Base-by-base conservation (phyloP, 768 basidiomycete species). In the Tulasnella sp. region DNA sequence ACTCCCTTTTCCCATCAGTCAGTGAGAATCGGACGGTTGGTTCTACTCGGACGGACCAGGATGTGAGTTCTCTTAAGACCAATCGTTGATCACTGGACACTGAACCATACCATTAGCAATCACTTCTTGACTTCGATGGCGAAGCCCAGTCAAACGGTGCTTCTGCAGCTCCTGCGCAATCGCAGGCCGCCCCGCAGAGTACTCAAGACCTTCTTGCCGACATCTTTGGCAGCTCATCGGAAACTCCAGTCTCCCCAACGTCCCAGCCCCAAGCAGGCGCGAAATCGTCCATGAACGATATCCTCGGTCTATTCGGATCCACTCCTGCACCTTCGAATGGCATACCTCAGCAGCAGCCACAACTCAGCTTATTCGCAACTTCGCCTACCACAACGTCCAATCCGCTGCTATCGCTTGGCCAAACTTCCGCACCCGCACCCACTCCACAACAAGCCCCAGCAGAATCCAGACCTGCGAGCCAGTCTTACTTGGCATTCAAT, bases 11-110 rank as follows among this genome's bases (percentile, higher is more conserved):
- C 51, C 13, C 44, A 34, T 8, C 65, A 94, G 92, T 93, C 54
- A 94, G 91, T 72, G 95, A 99, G 73, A 90, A 92, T 68, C 91
- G 93, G 68, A 88, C 90, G 34, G 96, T 99, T 29, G 96, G 95
- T 3, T 93, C 93, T 1, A 89, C 92, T 0, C 77, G 81, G 67
- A 78, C 81, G 15, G 79, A 80, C 30, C 86, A 83, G 71, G 89
- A 92, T 61, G 86, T 85, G 65, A 24, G 78, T 68, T 21, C 43
- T 15, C 15, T 17, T n/a, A n/a, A n/a, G n/a, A n/a, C 41, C 23
- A 41, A 24, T 13, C 7, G 24, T 47, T n/a, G 13, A 4, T 4
- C 26, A 58, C 30, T 21, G 47, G 9, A 21, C 21, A 21, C 23
- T 17, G 21, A 30, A 61, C 29, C 34, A 15, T 61, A 23, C 10